Conservation (phyloP, 73 alveolate species). For the Paramecium pentaurelia region DNA sequence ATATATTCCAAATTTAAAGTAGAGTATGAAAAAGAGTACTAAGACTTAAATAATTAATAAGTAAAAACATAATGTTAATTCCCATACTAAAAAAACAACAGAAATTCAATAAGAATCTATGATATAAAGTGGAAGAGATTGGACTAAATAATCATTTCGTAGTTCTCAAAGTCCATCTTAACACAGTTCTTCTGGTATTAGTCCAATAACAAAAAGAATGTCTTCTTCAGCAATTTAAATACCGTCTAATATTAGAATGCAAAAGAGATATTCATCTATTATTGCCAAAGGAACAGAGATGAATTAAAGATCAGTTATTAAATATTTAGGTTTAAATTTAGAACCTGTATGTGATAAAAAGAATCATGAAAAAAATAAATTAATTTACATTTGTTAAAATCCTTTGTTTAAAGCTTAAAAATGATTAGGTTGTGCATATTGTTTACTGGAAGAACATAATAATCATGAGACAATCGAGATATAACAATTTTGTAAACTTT, state of each 20-base stretch:
- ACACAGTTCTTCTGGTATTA: background rate
- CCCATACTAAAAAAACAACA: background rate
- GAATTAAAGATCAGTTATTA: slow-evolving; percentile 28
- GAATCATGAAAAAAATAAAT: slow-evolving; percentile 26
- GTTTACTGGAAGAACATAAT: background rate
- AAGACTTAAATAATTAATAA: background rate
- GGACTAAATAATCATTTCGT: background rate
- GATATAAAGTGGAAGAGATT: slow-evolving; percentile 5
- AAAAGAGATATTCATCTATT: slow-evolving; percentile 5
- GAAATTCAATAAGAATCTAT: background rate
- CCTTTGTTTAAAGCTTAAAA: background rate
- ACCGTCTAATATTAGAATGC: background rate
- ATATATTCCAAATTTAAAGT: background rate
- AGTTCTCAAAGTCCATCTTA: background rate
- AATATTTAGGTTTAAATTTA: background rate
- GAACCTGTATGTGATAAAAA: slow-evolving; percentile 25
- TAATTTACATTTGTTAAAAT: background rate
- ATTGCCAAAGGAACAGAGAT: slow-evolving; percentile 3
- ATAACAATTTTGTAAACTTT: background rate
- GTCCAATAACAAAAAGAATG: background rate
- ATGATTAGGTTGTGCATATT: slow-evolving; percentile 38
- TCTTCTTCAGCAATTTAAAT: background rate
- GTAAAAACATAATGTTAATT: background rate
- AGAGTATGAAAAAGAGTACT: background rate
- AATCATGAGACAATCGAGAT: slow-evolving; percentile 6